Percentiles rank a stretch among this genome's conserved stretches.
These are phyloP conservation scores for Canna indica DNA, from an alignment of 176 grass and related monocot genomes.

Conservation along the genomic window DNA sequence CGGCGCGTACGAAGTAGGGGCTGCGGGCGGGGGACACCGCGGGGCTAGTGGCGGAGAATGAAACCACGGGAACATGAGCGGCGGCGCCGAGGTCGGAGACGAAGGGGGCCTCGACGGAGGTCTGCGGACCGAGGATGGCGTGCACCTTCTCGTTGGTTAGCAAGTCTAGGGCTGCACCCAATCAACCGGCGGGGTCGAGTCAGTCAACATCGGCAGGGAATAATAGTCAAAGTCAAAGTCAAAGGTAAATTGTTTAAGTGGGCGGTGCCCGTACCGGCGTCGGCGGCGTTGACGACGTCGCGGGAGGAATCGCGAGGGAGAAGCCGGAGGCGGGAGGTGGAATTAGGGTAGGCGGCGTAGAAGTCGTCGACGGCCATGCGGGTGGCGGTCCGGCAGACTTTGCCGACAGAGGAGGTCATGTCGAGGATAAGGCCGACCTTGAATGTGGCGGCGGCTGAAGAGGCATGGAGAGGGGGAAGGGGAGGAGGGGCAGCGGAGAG, in stretches of 20 bases:
- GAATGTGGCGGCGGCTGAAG: slow-evolving; percentile 8
- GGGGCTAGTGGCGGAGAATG: slow-evolving; percentile 62
- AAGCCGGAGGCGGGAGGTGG: slow-evolving; percentile 23
- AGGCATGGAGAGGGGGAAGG: neutral
- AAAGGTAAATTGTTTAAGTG: neutral
- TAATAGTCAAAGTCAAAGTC: neutral
- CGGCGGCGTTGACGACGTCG: slow-evolving; percentile 52
- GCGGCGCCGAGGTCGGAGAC: slow-evolving; percentile 32
- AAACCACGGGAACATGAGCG: slow-evolving; percentile 36
- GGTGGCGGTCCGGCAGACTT: slow-evolving; percentile 28
- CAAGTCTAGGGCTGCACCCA: slow-evolving; percentile 41
- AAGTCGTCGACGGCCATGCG: slow-evolving; percentile 56
- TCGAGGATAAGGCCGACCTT: slow-evolving; percentile 52
- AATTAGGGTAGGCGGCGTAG: slow-evolving; percentile 31
- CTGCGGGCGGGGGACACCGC: slow-evolving; percentile 27
- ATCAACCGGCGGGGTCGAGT: neutral
- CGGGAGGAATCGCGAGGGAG: slow-evolving; percentile 26
- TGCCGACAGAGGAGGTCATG: slow-evolving; percentile 32
- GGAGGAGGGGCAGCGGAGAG: neutral
- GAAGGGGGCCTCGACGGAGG: slow-evolving; percentile 42
- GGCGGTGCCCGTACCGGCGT: slow-evolving; percentile 38
- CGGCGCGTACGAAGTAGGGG: slow-evolving; percentile 41
- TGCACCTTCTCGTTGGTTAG: slow-evolving; percentile 28
- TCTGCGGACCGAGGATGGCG: slow-evolving; percentile 52
- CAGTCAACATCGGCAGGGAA: neutral